Evolutionary conservation across 805 yeast species (phyloP).

Genomic region (Blastobotrys mokoenaii): DNA sequence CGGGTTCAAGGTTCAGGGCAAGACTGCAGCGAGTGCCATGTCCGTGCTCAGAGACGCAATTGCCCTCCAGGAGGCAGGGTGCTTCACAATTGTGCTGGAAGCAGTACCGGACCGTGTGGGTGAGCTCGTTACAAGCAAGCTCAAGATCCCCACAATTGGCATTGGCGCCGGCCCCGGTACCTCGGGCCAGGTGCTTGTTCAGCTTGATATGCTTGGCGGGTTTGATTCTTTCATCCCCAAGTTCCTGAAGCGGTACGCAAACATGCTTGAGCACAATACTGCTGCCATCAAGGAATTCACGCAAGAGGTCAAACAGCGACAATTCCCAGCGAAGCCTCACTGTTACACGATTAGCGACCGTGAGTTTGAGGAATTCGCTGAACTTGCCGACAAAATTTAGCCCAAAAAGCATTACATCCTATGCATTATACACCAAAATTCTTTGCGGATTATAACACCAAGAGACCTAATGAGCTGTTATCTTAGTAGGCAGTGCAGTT

Average conservation of each 20-base stretch:
- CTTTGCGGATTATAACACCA: no score
- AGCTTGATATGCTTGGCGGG: constrained; percentile 70
- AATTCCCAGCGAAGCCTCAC: constrained; percentile 61
- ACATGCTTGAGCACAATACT: constrained; percentile 42
- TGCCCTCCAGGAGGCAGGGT: constrained; percentile 67
- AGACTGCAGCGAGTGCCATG: constrained; percentile 42
- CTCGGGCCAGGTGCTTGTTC: constrained; percentile 85
- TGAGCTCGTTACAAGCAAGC: constrained; percentile 45
- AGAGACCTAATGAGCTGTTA: no score
- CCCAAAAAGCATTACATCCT: neutral
- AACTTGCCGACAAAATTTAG: constrained; percentile 4
- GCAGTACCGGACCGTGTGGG: constrained; percentile 79
- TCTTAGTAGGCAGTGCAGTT: no score
- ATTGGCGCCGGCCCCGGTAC: constrained; percentile 87
- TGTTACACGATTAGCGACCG: constrained; percentile 64
- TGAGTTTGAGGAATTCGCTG: constrained; percentile 39
- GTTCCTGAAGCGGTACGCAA: constrained; percentile 65
- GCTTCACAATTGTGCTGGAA: constrained; percentile 66
- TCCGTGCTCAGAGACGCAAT: constrained; percentile 58
- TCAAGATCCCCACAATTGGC: constrained; percentile 79
- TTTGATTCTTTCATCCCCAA: constrained; percentile 49
- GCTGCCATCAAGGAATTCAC: constrained; percentile 47
- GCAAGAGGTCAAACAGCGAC: constrained; percentile 44
- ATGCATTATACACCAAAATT: no score
- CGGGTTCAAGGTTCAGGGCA: constrained; percentile 85